A percentile compares a stretch with the other conserved stretches of the same genome.
These are phyloP conservation scores for Entonaema liquescens DNA, from an alignment of 495 filamentous ascomycete species.

Conservation along the genomic window DNA sequence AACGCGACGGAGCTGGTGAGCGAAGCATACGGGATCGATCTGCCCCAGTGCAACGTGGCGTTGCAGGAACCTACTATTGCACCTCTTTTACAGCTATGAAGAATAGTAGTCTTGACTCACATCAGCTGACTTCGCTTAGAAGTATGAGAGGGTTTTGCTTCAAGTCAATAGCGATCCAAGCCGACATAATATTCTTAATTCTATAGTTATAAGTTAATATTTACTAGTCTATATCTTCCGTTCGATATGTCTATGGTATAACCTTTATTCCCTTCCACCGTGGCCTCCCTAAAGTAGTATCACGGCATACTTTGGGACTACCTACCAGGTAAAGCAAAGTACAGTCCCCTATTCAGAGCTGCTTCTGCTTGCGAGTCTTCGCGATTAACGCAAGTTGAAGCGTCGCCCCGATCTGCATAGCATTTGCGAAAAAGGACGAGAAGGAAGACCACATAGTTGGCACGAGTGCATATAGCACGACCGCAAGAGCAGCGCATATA, in stretches of 20 bases:
- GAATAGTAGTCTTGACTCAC: background rate
- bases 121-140: background rate
- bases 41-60: conserved; percentile 31
- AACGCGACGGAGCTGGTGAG: conserved; percentile 13
- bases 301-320: too few relatives aligned
- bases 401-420: background rate
- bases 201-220: background rate
- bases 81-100: conserved; percentile 7
- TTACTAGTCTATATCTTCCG: background rate
- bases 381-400: conserved; percentile 11
- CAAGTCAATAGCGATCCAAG: background rate
- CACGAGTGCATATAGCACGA: conserved; percentile 8
- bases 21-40: conserved; percentile 29
- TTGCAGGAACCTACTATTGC: conserved; percentile 30
- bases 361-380: conserved; percentile 10
- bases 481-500: background rate
- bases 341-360: background rate
- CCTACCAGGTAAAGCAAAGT: background rate
- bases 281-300: background rate
- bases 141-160: background rate
- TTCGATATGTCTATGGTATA: too few relatives aligned
- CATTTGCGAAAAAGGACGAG: background rate
- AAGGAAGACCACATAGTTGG: conserved; percentile 20
- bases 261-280: background rate
- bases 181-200: background rate